These are phyloP conservation scores for Claviceps citrina DNA, from an alignment of 2,329 filamentous ascomycete species.

Conservation along the genomic window DNA sequence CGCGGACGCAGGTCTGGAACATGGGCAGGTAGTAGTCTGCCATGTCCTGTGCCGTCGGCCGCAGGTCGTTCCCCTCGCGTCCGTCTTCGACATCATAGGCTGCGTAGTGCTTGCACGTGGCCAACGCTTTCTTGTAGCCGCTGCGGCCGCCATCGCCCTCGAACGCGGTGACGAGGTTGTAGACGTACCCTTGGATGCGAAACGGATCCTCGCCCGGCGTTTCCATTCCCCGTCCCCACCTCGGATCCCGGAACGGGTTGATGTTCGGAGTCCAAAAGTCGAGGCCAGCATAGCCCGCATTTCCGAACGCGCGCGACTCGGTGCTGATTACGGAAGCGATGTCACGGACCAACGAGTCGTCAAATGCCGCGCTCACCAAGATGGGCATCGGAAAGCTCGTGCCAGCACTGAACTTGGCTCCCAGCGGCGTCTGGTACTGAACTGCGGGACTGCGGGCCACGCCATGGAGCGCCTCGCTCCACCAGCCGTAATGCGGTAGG, in stretches of 20 bases:
- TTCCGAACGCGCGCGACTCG: constrained; percentile 51
- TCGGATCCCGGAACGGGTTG: constrained; percentile 47
- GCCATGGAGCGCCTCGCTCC: constrained; percentile 48
- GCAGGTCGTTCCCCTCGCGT: constrained; percentile 39
- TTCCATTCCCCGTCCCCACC: constrained; percentile 47
- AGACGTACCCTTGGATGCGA: constrained; percentile 34
- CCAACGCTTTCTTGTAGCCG: constrained; percentile 24
- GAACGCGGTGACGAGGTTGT: constrained; percentile 16
- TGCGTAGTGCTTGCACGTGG: constrained; percentile 45
- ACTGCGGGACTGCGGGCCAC: constrained; percentile 27
- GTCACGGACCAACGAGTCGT: constrained; percentile 42
- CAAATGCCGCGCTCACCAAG: constrained; percentile 44
- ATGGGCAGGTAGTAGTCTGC: constrained; percentile 53
- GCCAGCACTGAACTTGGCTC: constrained; percentile 33
- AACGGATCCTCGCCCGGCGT: constrained; percentile 43
- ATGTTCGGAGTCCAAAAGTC: constrained; percentile 55
- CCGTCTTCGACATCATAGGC: constrained; percentile 41
- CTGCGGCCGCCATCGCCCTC: constrained; percentile 19
- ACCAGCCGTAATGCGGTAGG: constrained; percentile 43
- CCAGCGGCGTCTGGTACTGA: constrained; percentile 11
- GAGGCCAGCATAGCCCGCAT: constrained; percentile 37
- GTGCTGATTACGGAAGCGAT: constrained; percentile 41
- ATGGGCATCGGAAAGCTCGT: constrained; percentile 54
- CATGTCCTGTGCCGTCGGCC: constrained; percentile 45
- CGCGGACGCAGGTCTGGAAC: constrained; percentile 47